Evolutionary conservation across 2,329 filamentous ascomycete genomes (phyloP), one percentile per base, ranked within the genome.

Genomic region (Pleoardoris graminearum): DNA sequence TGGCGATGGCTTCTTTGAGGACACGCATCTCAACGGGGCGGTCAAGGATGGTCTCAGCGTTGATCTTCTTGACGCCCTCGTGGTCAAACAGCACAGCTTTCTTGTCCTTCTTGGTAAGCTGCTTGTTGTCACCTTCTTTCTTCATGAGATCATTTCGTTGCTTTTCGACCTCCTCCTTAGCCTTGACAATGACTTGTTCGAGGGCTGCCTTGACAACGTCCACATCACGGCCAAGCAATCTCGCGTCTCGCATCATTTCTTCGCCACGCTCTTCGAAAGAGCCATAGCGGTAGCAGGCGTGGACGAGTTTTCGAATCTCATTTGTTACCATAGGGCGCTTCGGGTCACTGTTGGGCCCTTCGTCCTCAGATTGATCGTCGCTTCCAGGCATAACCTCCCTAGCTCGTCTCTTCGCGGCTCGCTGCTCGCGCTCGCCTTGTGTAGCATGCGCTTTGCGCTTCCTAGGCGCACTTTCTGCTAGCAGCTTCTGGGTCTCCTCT

Each of bases 31-130:
- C 93, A 41, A 87, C 84, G 0, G 94, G 93, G 7, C 95, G 87
- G 62, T 97, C 93, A 10, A 96, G 85, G 49, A 97, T 89, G 0
- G 94, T 97, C 74, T 96, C 91, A 0, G 94, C 94, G 68, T 99
- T 99, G 66, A 97, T 84, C 64, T 96, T 92, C 75, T 96, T 96
- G 45, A 97, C 88, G 50, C 92, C 91, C 39, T 89, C 87, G 74
- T 92, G 96, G 70, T 97, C 92, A 65, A 99, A 97, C 38, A 99
- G 79, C 16, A 99, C 90, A 0, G 94, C 94, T 75, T 99, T 99
- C 74, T 91, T 91, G 70, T 99, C 94, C 74, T 99, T 99, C 79
- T 97, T 97, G 0, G 93, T 96, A 49, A 95, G 76, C 2, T 86
- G 82, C 70, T 94, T 95, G 68, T 90, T 90, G 0, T 88, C 79